Evolutionary conservation across 495 filamentous ascomycete genomes (phyloP), one percentile per base, ranked within the genome.

Genomic region (Letharia lupina): DNA sequence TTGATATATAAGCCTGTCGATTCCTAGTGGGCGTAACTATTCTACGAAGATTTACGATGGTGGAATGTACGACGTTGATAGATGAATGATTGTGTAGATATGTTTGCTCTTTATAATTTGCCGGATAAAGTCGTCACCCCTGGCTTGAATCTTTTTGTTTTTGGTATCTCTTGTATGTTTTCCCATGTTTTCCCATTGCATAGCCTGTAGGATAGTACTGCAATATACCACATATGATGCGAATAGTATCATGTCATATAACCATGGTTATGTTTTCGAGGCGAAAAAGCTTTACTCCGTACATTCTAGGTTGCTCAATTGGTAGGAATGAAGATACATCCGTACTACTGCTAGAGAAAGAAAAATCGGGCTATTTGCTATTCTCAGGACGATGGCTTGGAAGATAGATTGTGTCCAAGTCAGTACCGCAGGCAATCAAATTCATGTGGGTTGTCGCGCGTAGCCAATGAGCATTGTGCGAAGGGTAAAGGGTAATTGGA

Each of bases 1-100:
- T 68, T 64, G 42, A 57, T 56, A 45, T 50, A 41, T 57, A 45
- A n/a, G 23, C 7, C 37, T 23, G 31, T 47, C 35, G 12, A 31
- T 37, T 28, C 31, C 2, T 4, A 11, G 16, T 20, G 15, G 33
- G 54, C 5, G 33, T 37, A 33, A 16, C 33, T 57, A 10, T 20
- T 8, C 2, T 57, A 57, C 33, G 54, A 57, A 13, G 31, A 37
- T 20, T 57, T 37, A 57, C 33, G 54, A 57, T 3, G 33, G 33
- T 23, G 54, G 20, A 6, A 35, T 35, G 31, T 37, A 57, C 33
- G 33, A 37, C 0, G 18, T 8, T 57, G 33, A 57, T 57, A 37
- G 54, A 37, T 56, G 33, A 37, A 37, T n/a, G 33, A n/a, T 16
- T 37, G 54, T 16, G 54, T 8, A 13, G 33, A 33, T 33, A 33